Conservation (phyloP, 176 grass and related monocot genomes). For the Ampelocalamus luodianensis region DNA sequence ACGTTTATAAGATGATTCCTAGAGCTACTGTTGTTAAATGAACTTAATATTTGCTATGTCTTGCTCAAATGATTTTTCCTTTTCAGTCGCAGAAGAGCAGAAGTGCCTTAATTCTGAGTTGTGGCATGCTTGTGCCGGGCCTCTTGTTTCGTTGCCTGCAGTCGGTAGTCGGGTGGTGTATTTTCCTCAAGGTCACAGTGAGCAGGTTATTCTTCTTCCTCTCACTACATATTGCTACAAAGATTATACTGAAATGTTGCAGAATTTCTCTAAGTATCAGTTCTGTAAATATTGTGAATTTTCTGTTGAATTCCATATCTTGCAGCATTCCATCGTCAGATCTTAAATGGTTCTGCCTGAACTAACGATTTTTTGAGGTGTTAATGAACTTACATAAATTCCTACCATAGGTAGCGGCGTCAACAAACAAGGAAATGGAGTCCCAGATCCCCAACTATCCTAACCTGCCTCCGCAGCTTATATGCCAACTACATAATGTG, state of each 20-base stretch:
- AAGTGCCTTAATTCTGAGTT: conserved; percentile 81
- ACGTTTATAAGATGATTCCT: background rate
- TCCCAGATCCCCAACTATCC: conserved; percentile 91
- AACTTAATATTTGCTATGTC: background rate
- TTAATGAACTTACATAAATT: conserved; percentile 14
- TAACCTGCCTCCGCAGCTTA: conserved; percentile 80
- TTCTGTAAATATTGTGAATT: conserved; percentile 3
- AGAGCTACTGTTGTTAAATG: conserved; percentile 12
- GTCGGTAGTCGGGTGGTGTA: conserved; percentile 78
- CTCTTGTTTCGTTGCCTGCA: conserved; percentile 69
- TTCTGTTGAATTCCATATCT: conserved; percentile 22
- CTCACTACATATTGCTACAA: background rate
- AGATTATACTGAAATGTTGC: conserved; percentile 16
- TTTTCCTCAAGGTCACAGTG: conserved; percentile 89
- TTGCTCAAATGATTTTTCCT: conserved; percentile 36
- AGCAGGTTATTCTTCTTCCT: conserved; percentile 66
- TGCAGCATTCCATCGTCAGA: background rate
- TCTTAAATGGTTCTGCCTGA: conserved; percentile 20
- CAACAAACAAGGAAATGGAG: conserved; percentile 97
- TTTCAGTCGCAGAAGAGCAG: conserved; percentile 61
- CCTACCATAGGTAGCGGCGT: conserved; percentile 71
- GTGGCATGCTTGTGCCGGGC: conserved; percentile 87
- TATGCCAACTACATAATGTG: conserved; percentile 97
- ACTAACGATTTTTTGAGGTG: conserved; percentile 2
- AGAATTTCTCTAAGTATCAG: conserved; percentile 8